These are phyloP conservation scores for Sporothrix variecibatus DNA, from an alignment of 2,329 filamentous ascomycete genomes.

Conservation along the genomic window DNA sequence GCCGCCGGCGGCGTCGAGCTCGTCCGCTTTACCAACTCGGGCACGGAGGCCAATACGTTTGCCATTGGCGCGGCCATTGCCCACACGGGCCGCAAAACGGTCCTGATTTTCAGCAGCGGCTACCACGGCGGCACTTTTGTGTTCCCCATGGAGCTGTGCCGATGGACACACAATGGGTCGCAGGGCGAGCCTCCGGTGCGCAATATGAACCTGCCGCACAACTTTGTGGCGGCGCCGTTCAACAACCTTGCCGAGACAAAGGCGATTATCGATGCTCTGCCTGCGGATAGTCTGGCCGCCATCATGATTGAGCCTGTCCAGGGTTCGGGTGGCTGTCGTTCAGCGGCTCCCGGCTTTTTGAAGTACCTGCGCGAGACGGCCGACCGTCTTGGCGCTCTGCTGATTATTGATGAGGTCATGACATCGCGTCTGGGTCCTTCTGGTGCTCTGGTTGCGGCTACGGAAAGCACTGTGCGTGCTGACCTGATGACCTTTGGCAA, in stretches of 20 bases:
- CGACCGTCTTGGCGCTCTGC: constrained; percentile 39
- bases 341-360: constrained; percentile 54
- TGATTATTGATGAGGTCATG: constrained; percentile 74
- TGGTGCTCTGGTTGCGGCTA: constrained; percentile 58
- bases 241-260: constrained; percentile 57
- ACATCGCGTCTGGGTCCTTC: constrained; percentile 58
- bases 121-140: constrained; percentile 53
- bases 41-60: constrained; percentile 64
- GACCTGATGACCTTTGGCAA: constrained; percentile 60
- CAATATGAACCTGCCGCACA: constrained; percentile 49
- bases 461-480: constrained; percentile 53
- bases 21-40: constrained; percentile 64
- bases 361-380: constrained; percentile 29
- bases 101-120: constrained; percentile 53
- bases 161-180: constrained; percentile 27
- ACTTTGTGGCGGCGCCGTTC: constrained; percentile 62
- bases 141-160: constrained; percentile 36
- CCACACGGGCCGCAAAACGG: constrained; percentile 46
- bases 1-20: constrained; percentile 46
- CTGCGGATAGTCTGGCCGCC: constrained; percentile 52
- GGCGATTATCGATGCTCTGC: constrained; percentile 44
- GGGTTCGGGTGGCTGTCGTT: constrained; percentile 59
- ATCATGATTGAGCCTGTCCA: constrained; percentile 69
- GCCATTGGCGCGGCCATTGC: constrained; percentile 55
- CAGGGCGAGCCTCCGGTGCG: constrained; percentile 41